Base-by-base conservation (phyloP, 345 rosid genomes). In the Sisymbrium irio region DNA sequence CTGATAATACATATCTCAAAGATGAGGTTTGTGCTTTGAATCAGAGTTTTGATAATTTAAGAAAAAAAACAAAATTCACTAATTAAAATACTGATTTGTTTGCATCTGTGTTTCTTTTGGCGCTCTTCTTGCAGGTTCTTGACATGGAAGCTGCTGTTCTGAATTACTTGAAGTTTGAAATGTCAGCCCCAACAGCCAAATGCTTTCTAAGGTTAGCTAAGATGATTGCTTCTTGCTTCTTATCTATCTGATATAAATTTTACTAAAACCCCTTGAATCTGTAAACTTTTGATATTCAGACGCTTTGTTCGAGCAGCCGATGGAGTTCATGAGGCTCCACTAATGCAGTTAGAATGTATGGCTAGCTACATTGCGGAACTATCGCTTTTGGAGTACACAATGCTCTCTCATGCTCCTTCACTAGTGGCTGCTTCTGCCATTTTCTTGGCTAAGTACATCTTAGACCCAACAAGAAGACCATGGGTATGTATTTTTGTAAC, bases 301-400 rank as follows among this genome's bases (percentile, higher is more conserved):
- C 89, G 96, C 76, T 92, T 95, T 77, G 88, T 95, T 61, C 85
- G 97, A 2, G 97, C 92, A 67, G 93, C 97, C 37, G 96, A 95
- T 72, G 96, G 82, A 6, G 72, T 84, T 46, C 67, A 81, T 67
- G 97, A 95, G 87, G 92, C 81, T 62, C 89, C 96, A 44, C 61
- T 81, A 44, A 83, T 95, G 91, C 97, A 92, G 33, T 74, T 95
- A 62, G 97, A 95, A 72, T 95, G 97, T 87, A 65, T 90, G 86
- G 86, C 96, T 65, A 92, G 82, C 80, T 92, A 88, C 81, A 72
- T 95, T 9, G 74, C 90, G 0, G 97, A 95, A 69, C 74, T 95
- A 14, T 89, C 97, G 32, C 88, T 95, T 5, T 80, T 90, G 0
- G 99, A 95, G 76, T 92, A 92, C 77, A 76, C 55, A n/a, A 89